Conservation (phyloP, 257 asterid genomes). For the Perilla frutescens region DNA sequence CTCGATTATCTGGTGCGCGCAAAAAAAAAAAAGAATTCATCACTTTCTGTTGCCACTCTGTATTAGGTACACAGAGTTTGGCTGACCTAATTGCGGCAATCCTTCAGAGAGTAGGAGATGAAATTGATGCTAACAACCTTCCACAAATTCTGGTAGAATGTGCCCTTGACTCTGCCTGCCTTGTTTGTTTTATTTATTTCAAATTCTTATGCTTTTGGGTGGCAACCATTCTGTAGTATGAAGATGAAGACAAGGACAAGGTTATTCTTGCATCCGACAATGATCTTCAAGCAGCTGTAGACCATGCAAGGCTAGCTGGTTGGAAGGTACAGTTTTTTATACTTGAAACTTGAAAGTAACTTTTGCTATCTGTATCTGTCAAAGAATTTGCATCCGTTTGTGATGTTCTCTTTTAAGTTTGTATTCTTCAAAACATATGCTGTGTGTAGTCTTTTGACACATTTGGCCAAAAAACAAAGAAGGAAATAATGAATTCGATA, state of each 20-base stretch:
- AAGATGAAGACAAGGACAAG: conserved; percentile 92
- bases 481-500: neutral
- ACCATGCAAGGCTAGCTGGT: conserved; percentile 87
- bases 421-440: neutral
- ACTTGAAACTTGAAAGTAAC: neutral
- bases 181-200: neutral
- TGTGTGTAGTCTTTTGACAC: neutral
- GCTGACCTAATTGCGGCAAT: conserved; percentile 82
- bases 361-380: conserved; percentile 12
- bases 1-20: neutral
- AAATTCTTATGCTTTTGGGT: conserved; percentile 33
- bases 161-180: conserved; percentile 2
- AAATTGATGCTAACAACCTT: conserved; percentile 79
- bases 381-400: neutral
- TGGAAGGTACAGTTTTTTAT: conserved; percentile 74
- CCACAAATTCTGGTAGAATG: conserved; percentile 88
- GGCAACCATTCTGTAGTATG: conserved; percentile 61
- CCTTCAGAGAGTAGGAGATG: conserved; percentile 88
- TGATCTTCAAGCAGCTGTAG: conserved; percentile 92
- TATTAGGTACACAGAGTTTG: conserved; percentile 70
- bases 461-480: too few species aligned
- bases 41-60: conserved; percentile 17
- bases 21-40: neutral
- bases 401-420: neutral
- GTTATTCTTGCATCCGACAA: conserved; percentile 89